Evolutionary conservation across 1,284 basidiomycete species (phyloP).

Genomic region (Afroboletus lepidellus): DNA sequence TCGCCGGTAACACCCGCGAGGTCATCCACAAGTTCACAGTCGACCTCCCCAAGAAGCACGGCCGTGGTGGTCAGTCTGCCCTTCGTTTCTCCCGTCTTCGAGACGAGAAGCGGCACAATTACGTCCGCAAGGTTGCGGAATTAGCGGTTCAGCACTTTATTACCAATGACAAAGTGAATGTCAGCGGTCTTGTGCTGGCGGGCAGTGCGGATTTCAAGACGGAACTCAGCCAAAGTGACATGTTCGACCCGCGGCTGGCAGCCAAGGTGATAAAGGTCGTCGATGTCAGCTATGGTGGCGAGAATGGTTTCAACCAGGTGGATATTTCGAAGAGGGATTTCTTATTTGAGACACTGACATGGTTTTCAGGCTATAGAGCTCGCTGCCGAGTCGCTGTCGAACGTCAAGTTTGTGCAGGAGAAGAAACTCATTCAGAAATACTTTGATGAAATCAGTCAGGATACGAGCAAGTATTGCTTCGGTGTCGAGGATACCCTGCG

Average conservation of each 20-base stretch:
- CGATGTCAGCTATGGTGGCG: conserved; percentile 98
- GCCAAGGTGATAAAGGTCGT: conserved; percentile 97
- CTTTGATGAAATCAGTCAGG: conserved; percentile 99
- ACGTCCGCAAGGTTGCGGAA: conserved; percentile 98
- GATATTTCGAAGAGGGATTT: conserved; percentile 11
- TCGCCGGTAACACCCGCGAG: conserved; percentile 96
- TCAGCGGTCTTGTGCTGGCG: conserved; percentile 94
- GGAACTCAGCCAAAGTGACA: conserved; percentile 92
- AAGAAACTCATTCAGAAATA: conserved; percentile 97
- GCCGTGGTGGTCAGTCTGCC: conserved; percentile 99
- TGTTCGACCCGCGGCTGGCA: conserved; percentile 89
- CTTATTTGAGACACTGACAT: conserved; percentile 8
- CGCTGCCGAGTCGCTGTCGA: conserved; percentile 91
- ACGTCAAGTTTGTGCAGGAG: conserved; percentile 99
- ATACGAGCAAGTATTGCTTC: conserved; percentile 97
- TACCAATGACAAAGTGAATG: conserved; percentile 97
- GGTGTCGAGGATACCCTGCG: conserved; percentile 97
- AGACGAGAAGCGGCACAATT: conserved; percentile 99
- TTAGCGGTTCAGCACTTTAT: conserved; percentile 97
- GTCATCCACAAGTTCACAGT: conserved; percentile 98
- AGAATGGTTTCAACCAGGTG: conserved; percentile 98
- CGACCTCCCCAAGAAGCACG: conserved; percentile 99
- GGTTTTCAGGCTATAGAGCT: conserved; percentile 87
- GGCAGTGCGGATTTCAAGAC: conserved; percentile 99
- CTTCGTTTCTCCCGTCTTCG: conserved; percentile 99